A percentile compares a stretch with the other conserved stretches of the same genome.
phyloP scores from a whole-genome alignment of 2,329 filamentous ascomycete species.

The Trichoderma afroharzianum region DNA sequence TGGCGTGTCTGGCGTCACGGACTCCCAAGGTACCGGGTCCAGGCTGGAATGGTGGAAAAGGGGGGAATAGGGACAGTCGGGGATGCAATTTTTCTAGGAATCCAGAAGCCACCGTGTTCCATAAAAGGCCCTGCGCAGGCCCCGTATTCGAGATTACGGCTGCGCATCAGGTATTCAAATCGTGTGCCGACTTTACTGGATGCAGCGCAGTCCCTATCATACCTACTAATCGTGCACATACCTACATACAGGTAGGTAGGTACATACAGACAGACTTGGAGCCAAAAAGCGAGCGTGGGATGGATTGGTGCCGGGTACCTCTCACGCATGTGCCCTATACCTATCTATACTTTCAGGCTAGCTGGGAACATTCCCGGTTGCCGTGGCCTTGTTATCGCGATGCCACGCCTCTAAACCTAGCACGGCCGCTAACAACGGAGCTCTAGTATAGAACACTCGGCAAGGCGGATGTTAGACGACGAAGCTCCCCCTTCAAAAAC shows the following conservation, averaged over 20 bases:
- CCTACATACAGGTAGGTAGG: too few relatives aligned
- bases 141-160: not conserved
- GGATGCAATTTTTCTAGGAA: not conserved
- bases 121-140: not conserved
- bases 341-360: not conserved
- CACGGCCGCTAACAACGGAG: constrained; percentile 13
- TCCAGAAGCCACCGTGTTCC: constrained; percentile 9
- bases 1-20: not conserved
- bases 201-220: not conserved
- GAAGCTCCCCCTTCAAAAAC: not conserved
- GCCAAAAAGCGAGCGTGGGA: not conserved
- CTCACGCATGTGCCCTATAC: not conserved
- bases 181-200: constrained; percentile 5
- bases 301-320: not conserved
- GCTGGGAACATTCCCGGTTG: not conserved
- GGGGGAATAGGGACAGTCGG: not conserved
- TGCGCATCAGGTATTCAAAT: not conserved
- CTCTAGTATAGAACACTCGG: not conserved
- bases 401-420: not conserved
- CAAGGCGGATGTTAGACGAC: not conserved
- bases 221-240: too few relatives aligned
- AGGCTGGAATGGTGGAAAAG: not conserved
- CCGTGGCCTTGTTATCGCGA: not conserved
- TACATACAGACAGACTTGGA: not conserved
- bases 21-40: not conserved